Evolutionary conservation across 306 rosid species (phyloP).

Genomic region (barrel medic (Medicago truncatula)): MtrunA17r5.0-ANR NC_053049.1:15339001-15339500

Average conservation of each 20-base stretch:
- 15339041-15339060: slow-evolving; percentile 20
- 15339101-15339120: slow-evolving; percentile 91
- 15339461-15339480: too few relatives aligned
- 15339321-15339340: too few relatives aligned
- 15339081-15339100: slow-evolving; percentile 95
- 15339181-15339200: slow-evolving; percentile 14
- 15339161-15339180: slow-evolving; percentile 30
- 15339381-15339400: too few relatives aligned
- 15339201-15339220: slow-evolving; percentile 30
- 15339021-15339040: slow-evolving; percentile 10
- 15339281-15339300: too few relatives aligned
- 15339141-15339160: slow-evolving; percentile 73
- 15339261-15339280: too few relatives aligned
- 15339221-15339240: slow-evolving; percentile 9
- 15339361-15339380: too few relatives aligned
- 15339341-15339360: too few relatives aligned
- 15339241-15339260: slow-evolving; percentile 6
- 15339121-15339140: slow-evolving; percentile 94
- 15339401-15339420: too few relatives aligned
- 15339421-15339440: too few relatives aligned
- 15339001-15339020: slow-evolving; percentile 16
- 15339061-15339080: slow-evolving; percentile 77
- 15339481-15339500: too few relatives aligned
- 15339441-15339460: too few relatives aligned
- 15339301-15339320: too few relatives aligned